A percentile compares a stretch with the other conserved stretches of the same genome.
These are phyloP conservation scores for Mitragyna speciosa DNA, from an alignment of 257 asterid species.

Conservation along the genomic window DNA sequence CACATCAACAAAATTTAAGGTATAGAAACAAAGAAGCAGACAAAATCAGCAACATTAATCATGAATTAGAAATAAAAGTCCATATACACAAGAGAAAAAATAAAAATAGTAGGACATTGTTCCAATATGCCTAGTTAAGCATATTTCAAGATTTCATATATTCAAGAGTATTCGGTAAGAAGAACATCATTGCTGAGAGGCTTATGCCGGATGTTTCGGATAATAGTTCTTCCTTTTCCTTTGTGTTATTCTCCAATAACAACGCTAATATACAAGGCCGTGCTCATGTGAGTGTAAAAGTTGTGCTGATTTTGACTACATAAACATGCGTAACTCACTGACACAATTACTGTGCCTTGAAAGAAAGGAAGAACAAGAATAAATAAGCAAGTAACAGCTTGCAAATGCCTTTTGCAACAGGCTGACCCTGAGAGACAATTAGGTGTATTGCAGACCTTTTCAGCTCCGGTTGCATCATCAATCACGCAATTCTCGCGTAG, in stretches of 20 bases:
- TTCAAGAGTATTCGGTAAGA: background rate
- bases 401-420: no score
- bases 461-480: constrained; percentile 99
- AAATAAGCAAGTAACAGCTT: background rate
- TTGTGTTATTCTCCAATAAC: background rate
- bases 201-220: background rate
- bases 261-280: background rate
- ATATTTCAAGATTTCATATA: background rate
- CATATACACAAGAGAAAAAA: background rate
- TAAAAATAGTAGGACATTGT: background rate
- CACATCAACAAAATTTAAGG: background rate
- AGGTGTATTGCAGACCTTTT: constrained; percentile 55
- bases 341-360: background rate
- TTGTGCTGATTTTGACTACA: background rate
- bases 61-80: background rate
- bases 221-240: background rate
- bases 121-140: no score
- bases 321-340: background rate
- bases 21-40: background rate
- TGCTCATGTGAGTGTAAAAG: background rate
- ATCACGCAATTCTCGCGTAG: constrained; percentile 96
- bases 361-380: background rate
- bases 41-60: background rate
- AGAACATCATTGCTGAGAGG: background rate
- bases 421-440: background rate